These are phyloP conservation scores for Sporothrix pseudoabietina DNA, from an alignment of 2,329 filamentous ascomycete genomes.

Conservation along the genomic window DNA sequence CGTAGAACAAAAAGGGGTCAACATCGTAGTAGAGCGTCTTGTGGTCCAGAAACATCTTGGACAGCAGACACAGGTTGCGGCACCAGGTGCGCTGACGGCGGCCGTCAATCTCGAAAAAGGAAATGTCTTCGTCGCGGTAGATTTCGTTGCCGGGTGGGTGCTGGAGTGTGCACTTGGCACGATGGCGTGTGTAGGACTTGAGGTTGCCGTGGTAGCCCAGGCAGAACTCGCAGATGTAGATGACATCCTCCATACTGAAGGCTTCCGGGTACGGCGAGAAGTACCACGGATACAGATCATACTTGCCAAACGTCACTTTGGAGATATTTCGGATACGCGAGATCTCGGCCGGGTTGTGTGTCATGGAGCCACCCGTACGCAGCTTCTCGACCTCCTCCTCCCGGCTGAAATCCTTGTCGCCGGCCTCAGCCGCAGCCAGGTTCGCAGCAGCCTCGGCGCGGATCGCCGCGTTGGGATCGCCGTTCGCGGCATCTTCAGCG, in stretches of 20 bases:
- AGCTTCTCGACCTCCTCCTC: conserved; percentile 97
- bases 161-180: conserved; percentile 83
- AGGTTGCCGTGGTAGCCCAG: conserved; percentile 84
- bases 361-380: conserved; percentile 94
- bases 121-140: conserved; percentile 90
- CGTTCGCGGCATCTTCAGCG: conserved; percentile 17
- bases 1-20: conserved; percentile 98
- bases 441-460: conserved; percentile 46
- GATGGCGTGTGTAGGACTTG: conserved; percentile 81
- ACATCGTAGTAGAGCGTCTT: conserved; percentile 99
- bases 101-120: conserved; percentile 97
- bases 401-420: conserved; percentile 63
- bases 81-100: conserved; percentile 94
- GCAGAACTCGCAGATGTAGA: conserved; percentile 98
- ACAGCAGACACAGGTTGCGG: conserved; percentile 89
- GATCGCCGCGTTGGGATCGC: conserved; percentile 39
- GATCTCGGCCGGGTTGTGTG: conserved; percentile 95
- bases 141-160: conserved; percentile 98
- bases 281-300: conserved; percentile 96
- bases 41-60: conserved; percentile 95
- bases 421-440: conserved; percentile 60
- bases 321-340: conserved; percentile 93
- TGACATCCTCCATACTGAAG: conserved; percentile 84
- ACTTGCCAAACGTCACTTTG: conserved; percentile 89
- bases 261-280: conserved; percentile 94